phyloP scores from a whole-genome alignment of 2,329 filamentous ascomycete genomes.

The Alternaria tenuissima region DNA sequence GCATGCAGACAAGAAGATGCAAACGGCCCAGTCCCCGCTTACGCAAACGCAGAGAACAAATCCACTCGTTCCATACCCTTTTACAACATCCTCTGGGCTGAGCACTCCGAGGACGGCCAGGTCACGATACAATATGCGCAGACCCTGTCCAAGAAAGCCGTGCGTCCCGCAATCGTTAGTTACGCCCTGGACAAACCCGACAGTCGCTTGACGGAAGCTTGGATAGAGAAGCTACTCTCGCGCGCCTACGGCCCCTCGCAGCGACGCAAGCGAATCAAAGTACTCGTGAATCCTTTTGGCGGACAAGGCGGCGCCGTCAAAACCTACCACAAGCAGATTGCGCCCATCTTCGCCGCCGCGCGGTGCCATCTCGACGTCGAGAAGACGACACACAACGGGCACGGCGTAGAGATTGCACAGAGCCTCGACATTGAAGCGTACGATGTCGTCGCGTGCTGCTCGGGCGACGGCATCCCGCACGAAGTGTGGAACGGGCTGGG shows the following conservation, averaged over 20 bases:
- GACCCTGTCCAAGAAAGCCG: constrained; percentile 61
- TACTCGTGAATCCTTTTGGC: constrained; percentile 90
- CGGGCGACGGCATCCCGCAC: constrained; percentile 89
- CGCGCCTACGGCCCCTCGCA: constrained; percentile 75
- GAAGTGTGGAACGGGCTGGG: constrained; percentile 95
- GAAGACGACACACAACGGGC: constrained; percentile 73
- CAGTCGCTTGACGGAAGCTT: constrained; percentile 61
- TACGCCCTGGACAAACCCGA: constrained; percentile 66
- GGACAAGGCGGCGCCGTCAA: constrained; percentile 80
- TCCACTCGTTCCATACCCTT: constrained; percentile 71
- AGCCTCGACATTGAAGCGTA: constrained; percentile 79
- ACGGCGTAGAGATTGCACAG: constrained; percentile 80
- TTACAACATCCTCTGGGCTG: constrained; percentile 86
- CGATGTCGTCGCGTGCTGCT: constrained; percentile 88
- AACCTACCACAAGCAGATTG: constrained; percentile 77
- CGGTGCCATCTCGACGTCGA: constrained; percentile 78
- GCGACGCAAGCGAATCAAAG: constrained; percentile 78
- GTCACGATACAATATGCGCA: constrained; percentile 78
- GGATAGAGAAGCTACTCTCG: constrained; percentile 71
- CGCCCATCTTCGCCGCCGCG: constrained; percentile 84
- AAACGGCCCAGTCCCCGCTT: constrained; percentile 6
- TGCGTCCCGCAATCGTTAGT: constrained; percentile 68
- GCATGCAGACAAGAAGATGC: constrained; percentile 5
- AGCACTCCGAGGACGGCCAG: constrained; percentile 63
- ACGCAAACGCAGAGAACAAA: constrained; percentile 52